Conservation (phyloP, 2,329 filamentous ascomycete genomes). For the Hymenoscyphus albidus region DNA sequence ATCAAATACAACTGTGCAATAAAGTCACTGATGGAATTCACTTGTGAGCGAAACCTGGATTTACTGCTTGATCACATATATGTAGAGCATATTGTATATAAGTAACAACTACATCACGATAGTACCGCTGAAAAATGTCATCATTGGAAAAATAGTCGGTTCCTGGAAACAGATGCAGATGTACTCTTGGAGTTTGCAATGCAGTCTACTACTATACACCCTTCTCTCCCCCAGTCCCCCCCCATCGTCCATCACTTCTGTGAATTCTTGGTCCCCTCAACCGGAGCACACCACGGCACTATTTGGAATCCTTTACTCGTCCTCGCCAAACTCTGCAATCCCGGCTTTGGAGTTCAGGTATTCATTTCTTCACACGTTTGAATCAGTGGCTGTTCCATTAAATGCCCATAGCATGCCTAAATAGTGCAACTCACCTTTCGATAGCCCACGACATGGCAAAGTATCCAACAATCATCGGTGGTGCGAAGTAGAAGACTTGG, state of each 20-base stretch:
- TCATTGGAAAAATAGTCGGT: not conserved
- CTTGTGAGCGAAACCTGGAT: not conserved
- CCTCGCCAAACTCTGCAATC: constrained; percentile 49
- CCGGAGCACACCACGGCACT: constrained; percentile 29
- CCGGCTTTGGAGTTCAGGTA: constrained; percentile 78
- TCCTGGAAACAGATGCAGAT: not conserved
- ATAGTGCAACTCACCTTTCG: constrained; percentile 68
- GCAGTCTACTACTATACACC: constrained; percentile 33
- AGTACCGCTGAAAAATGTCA: not conserved
- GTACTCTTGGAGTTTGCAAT: constrained; percentile 15
- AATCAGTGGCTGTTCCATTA: constrained; percentile 10
- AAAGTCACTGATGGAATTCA: not conserved
- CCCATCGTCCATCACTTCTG: constrained; percentile 14
- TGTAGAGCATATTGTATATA: not conserved
- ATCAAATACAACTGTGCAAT: not conserved
- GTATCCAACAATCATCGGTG: constrained; percentile 76
- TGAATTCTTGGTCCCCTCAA: constrained; percentile 14
- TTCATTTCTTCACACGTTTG: constrained; percentile 57
- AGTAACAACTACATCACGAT: no score
- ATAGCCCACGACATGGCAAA: constrained; percentile 85
- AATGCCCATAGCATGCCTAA: not conserved
- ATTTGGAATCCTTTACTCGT: constrained; percentile 33
- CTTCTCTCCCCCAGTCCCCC: constrained; percentile 15
- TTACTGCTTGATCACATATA: not conserved
- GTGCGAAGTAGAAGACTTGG: constrained; percentile 86